phyloP scores from a whole-genome alignment of 2,329 filamentous ascomycete genomes.

The Stemphylium lycopersici region DNA sequence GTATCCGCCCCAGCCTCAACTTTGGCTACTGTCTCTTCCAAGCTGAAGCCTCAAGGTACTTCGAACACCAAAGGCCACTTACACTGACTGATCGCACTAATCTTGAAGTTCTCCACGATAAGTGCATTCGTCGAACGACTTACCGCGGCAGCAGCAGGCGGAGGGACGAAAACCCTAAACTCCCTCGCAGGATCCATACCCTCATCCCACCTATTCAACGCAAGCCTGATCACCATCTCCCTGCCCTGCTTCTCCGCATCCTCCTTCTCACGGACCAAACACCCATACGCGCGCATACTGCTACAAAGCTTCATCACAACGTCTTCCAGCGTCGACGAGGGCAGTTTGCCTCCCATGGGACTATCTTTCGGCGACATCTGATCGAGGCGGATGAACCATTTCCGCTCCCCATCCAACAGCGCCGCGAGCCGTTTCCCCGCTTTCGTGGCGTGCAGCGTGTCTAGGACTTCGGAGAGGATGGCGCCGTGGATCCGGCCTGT shows the following conservation, averaged over 20 bases:
- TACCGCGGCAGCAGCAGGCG: slow-evolving; percentile 25
- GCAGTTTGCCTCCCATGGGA: neutral
- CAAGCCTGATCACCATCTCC: slow-evolving; percentile 37
- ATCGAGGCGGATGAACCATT: slow-evolving; percentile 52
- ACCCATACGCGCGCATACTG: slow-evolving; percentile 47
- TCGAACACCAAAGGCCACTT: slow-evolving; percentile 13
- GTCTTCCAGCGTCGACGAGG: neutral
- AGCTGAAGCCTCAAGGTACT: neutral
- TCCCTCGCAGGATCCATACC: slow-evolving; percentile 49
- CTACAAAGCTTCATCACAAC: slow-evolving; percentile 45
- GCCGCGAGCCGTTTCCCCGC: slow-evolving; percentile 3
- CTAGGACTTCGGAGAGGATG: slow-evolving; percentile 7
- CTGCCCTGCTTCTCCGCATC: slow-evolving; percentile 26
- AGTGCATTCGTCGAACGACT: neutral
- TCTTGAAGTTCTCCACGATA: neutral
- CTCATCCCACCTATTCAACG: slow-evolving; percentile 52
- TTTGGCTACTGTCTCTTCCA: neutral
- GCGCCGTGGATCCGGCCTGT: neutral
- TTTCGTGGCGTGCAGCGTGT: slow-evolving; percentile 2
- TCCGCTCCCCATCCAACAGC: slow-evolving; percentile 9
- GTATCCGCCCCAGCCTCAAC: slow-evolving; percentile 3
- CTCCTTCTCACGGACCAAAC: slow-evolving; percentile 28
- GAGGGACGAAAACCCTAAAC: slow-evolving; percentile 55
- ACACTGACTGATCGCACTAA: slow-evolving; percentile 23
- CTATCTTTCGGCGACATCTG: slow-evolving; percentile 54